phyloP scores from a whole-genome alignment of 495 filamentous ascomycete species.

The Xylaria intraflava region DNA sequence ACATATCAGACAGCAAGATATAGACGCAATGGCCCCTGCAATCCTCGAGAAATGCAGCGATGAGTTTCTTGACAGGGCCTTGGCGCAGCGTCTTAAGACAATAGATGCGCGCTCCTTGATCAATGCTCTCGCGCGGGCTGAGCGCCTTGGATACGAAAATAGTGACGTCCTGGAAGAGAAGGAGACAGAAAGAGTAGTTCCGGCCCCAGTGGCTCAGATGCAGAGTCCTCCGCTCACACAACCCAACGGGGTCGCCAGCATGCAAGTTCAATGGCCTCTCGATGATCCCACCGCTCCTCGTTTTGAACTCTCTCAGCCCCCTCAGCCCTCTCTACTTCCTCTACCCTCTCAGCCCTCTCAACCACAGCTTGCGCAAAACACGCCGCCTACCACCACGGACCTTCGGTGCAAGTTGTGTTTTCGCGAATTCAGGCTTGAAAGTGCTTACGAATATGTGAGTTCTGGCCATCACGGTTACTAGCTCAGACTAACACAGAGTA shows the following conservation, averaged over 20 bases:
- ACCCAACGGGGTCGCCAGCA: not conserved
- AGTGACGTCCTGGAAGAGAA: conserved; percentile 36
- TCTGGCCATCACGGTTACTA: not conserved
- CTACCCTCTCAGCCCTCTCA: not conserved
- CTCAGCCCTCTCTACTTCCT: not conserved
- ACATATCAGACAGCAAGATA: conserved; percentile 27
- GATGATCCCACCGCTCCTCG: not conserved
- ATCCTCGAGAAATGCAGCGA: conserved; percentile 39
- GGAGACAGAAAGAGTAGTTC: conserved; percentile 17
- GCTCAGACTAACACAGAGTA: conserved; percentile 12
- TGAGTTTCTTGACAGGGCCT: conserved; percentile 40
- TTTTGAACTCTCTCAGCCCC: not conserved
- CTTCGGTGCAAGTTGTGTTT: conserved; percentile 36
- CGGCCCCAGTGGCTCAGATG: conserved; percentile 12
- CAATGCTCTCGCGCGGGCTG: conserved; percentile 43
- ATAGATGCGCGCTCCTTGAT: conserved; percentile 43
- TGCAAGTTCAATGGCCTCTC: not conserved
- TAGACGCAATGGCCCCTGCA: conserved; percentile 35
- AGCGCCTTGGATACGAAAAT: conserved; percentile 43
- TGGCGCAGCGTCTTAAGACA: conserved; percentile 39
- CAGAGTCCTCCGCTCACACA: conserved; percentile 1
- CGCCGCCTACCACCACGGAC: conserved; percentile 1
- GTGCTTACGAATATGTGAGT: conserved; percentile 38
- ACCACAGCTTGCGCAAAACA: not conserved
- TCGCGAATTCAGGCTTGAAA: conserved; percentile 28